Conservation (phyloP, 140 eudicot species). For the Senecio squalidus region DNA sequence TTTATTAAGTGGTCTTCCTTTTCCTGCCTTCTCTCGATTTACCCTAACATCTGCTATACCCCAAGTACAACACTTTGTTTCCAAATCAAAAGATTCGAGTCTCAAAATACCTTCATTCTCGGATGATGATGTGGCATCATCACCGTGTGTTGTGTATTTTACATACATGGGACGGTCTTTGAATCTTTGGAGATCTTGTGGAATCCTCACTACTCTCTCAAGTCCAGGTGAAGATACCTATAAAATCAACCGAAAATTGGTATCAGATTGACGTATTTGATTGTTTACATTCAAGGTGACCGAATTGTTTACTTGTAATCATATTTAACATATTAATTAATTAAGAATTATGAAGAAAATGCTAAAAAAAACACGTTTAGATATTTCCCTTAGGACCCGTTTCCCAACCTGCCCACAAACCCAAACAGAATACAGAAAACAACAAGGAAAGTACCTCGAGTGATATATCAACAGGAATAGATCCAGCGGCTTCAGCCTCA, state of each 20-base stretch:
- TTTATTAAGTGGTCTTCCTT: conserved; percentile 87
- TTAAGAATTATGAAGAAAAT: too few relatives aligned
- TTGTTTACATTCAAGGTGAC: not conserved
- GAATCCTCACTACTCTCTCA: conserved; percentile 71
- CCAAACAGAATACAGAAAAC: not conserved
- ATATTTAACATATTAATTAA: too few relatives aligned
- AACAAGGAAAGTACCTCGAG: conserved; percentile 53
- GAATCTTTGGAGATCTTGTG: conserved; percentile 38
- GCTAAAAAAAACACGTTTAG: not conserved
- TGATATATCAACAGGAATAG: conserved; percentile 56
- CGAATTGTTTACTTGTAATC: not conserved
- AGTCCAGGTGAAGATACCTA: conserved; percentile 98
- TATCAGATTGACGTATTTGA: not conserved
- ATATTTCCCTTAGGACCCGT: not conserved
- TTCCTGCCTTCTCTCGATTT: conserved; percentile 87
- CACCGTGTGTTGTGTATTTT: conserved; percentile 41
- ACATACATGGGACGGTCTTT: conserved; percentile 9
- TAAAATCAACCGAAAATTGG: conserved; percentile 3
- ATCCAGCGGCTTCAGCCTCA: conserved; percentile 60
- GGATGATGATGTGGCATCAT: conserved; percentile 24
- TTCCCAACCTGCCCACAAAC: not conserved
- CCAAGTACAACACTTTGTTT: conserved; percentile 62
- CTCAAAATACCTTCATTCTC: conserved; percentile 75
- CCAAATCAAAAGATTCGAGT: conserved; percentile 62
- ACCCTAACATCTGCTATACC: conserved; percentile 81